Base-by-base conservation (phyloP, 495 filamentous ascomycete species). In the Talaromyces adpressus region DNA sequence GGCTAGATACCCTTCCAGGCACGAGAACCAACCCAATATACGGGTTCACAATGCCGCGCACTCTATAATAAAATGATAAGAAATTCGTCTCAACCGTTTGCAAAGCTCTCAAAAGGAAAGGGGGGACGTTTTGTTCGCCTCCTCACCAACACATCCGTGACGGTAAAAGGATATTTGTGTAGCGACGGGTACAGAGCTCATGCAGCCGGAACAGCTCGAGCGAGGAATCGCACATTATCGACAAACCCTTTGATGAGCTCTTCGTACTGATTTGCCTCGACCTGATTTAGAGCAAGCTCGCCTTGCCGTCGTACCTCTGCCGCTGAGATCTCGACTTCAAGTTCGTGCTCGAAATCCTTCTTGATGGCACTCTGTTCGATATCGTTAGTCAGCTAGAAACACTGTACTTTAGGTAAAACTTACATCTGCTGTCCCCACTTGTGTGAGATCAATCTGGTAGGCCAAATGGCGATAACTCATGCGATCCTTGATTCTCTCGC, bases 391-490 rank as follows among this genome's bases (percentile, higher is more conserved):
- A 45, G 27, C 7, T 20, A 29, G 58, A 39, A 62, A 27, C 23
- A 16, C 39, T 59, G 18, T 57, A 56, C 29, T 29, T 54, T 22
- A 41, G 20, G 53, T 18, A 20, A 59, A 60, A 81, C 83, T 76
- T 77, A 91, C 87, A 62, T 84, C 82, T 56, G 72, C 75, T 67
- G 73, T 80, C 9, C 85, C 89, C 12, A 97, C 93, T 70, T 96
- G 92, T 0, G 93, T 97, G 41, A 97, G 73, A 77, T 97, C 93
- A 67, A 97, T 81, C 67, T 93, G 91, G 71, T 94, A 97, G 22
- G 81, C 85, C 53, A 89, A 76, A 71, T 97, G 93, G 20, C 81
- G 84, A 77, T 97, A 97, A 71, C 89, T 93, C 75, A 97, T 77
- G 29, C 93, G 81, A 77, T 97, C 92, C 73, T 97, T 97, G 62